A percentile compares a stretch with the other conserved stretches of the same genome.
phyloP scores from a whole-genome alignment of 331 rosid genomes.

The Acacia concinna region DNA sequence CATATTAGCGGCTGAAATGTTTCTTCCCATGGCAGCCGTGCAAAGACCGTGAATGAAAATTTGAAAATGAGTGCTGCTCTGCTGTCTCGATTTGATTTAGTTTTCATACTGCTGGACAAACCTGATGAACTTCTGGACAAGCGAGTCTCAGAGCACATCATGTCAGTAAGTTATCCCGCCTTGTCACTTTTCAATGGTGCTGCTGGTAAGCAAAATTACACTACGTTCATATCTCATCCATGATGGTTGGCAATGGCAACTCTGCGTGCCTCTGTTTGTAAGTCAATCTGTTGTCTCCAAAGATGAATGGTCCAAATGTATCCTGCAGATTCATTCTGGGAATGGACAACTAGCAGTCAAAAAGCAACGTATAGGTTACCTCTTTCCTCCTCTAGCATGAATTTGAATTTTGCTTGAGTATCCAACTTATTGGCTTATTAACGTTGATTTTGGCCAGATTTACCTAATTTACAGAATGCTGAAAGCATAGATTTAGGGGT shows the following conservation, averaged over 20 bases:
- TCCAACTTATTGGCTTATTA: slow-evolving; percentile 22
- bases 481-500: slow-evolving; percentile 46
- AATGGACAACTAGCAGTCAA: slow-evolving; percentile 60
- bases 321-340: slow-evolving; percentile 82
- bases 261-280: slow-evolving; percentile 9
- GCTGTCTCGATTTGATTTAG: slow-evolving; percentile 88
- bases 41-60: slow-evolving; percentile 95
- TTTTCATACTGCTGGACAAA: slow-evolving; percentile 93
- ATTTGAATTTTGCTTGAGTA: slow-evolving; percentile 28
- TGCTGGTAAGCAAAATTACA: slow-evolving; percentile 13
- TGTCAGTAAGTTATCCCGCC: slow-evolving; percentile 71
- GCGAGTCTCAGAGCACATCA: slow-evolving; percentile 89
- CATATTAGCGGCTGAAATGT: slow-evolving; percentile 24
- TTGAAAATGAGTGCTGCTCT: slow-evolving; percentile 90
- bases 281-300: slow-evolving; percentile 22
- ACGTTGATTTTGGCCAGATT: slow-evolving; percentile 37
- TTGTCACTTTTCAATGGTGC: slow-evolving; percentile 20
- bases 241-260: slow-evolving; percentile 22
- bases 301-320: slow-evolving; percentile 31
- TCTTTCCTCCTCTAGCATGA: slow-evolving; percentile 24
- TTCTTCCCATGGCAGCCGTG: slow-evolving; percentile 66
- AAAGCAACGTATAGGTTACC: slow-evolving; percentile 62
- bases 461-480: slow-evolving; percentile 48
- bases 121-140: slow-evolving; percentile 93
- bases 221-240: slow-evolving; percentile 26